Evolutionary conservation across 139 green algal species (phyloP).

Genomic region (Marvania coccoides): DNA sequence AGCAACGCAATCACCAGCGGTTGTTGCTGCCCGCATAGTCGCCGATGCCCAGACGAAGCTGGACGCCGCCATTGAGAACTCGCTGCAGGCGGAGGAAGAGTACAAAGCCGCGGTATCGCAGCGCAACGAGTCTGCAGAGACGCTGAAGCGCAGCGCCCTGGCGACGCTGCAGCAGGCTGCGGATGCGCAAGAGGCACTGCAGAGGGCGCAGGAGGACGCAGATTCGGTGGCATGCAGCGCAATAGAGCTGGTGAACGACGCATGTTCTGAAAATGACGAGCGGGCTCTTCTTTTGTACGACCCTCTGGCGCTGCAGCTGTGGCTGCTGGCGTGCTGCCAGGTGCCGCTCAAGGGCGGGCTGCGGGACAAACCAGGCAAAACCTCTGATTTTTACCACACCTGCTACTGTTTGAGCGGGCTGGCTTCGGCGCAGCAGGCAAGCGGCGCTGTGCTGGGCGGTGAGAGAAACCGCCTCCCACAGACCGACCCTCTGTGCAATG

Average conservation of each 20-base stretch:
- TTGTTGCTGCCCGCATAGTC: not conserved
- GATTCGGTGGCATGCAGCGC: slow-evolving; percentile 25
- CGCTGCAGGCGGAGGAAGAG: slow-evolving; percentile 11
- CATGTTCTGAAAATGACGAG: too few species aligned
- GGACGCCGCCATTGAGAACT: slow-evolving; percentile 8
- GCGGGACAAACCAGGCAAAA: slow-evolving; percentile 92
- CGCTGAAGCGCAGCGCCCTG: slow-evolving; percentile 18
- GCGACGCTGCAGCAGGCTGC: slow-evolving; percentile 33
- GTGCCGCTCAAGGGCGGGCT: slow-evolving; percentile 58
- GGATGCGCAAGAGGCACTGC: slow-evolving; percentile 35
- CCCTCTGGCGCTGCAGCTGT: slow-evolving; percentile 68
- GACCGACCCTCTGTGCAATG: slow-evolving; percentile 63
- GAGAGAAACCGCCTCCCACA: slow-evolving; percentile 42
- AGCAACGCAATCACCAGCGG: not conserved
- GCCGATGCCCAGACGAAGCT: slow-evolving; percentile 1
- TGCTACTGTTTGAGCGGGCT: slow-evolving; percentile 96
- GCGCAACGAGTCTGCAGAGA: not conserved
- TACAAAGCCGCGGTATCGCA: not conserved
- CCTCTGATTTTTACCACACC: slow-evolving; percentile 95
- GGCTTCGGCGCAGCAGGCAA: slow-evolving; percentile 64
- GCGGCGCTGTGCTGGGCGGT: slow-evolving; percentile 39
- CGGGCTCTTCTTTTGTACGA: too few species aligned
- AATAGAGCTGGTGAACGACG: slow-evolving; percentile 19
- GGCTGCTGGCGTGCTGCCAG: slow-evolving; percentile 72
- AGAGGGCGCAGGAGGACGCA: slow-evolving; percentile 31